Conservation (phyloP, 2,329 filamentous ascomycete species). For the Aureobasidium melanogenum region DNA sequence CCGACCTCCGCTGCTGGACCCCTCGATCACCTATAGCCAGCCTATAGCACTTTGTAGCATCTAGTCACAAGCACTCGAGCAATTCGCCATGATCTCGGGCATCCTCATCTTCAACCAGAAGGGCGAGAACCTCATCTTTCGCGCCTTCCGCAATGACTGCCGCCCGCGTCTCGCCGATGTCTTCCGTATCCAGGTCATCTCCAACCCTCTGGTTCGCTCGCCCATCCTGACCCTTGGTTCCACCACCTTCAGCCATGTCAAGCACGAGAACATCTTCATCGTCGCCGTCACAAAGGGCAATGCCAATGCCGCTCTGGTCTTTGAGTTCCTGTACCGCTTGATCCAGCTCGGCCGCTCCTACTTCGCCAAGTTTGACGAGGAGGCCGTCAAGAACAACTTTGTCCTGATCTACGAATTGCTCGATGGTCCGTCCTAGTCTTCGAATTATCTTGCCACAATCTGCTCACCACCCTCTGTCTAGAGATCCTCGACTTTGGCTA, state of each 20-base stretch:
- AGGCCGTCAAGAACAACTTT: slow-evolving; percentile 99
- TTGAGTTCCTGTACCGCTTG: slow-evolving; percentile 93
- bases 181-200: slow-evolving; percentile 99
- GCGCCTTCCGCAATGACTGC: slow-evolving; percentile 97
- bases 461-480: slow-evolving; percentile 29
- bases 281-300: slow-evolving; percentile 98
- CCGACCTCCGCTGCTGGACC: not conserved
- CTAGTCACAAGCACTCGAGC: not conserved
- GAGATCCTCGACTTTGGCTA: slow-evolving; percentile 99
- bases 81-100: slow-evolving; percentile 78
- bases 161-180: slow-evolving; percentile 95
- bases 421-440: slow-evolving; percentile 53
- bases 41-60: not conserved
- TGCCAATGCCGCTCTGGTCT: slow-evolving; percentile 94
- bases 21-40: not conserved
- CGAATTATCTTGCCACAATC: not conserved
- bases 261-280: slow-evolving; percentile 97
- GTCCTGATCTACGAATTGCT: slow-evolving; percentile 95
- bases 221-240: slow-evolving; percentile 94
- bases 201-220: slow-evolving; percentile 92
- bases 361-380: slow-evolving; percentile 98
- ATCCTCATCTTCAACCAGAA: slow-evolving; percentile 99
- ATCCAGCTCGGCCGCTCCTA: slow-evolving; percentile 87
- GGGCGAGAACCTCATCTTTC: slow-evolving; percentile 98
- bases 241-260: slow-evolving; percentile 98